phyloP scores from a whole-genome alignment of 169 alveolate species.

The Nephromyces sp. region DNA sequence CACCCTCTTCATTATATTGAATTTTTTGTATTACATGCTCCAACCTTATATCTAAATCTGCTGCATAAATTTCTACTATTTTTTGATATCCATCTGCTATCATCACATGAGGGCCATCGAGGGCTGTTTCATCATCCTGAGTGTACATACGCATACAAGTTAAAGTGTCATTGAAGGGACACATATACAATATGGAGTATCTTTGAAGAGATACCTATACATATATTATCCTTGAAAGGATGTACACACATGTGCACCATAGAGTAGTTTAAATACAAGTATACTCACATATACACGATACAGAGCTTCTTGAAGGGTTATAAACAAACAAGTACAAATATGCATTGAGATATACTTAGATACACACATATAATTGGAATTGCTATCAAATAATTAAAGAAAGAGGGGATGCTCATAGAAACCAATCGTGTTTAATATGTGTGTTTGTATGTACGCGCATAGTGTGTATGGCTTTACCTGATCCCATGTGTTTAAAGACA shows the following conservation, averaged over 20 bases:
- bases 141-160: background rate
- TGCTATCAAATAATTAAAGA: background rate
- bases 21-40: background rate
- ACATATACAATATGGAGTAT: background rate
- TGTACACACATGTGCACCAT: background rate
- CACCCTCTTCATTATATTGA: background rate
- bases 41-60: background rate
- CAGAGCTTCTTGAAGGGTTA: background rate
- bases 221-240: background rate
- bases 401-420: background rate
- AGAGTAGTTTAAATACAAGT: background rate
- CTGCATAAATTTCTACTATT: background rate
- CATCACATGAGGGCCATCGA: background rate
- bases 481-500: background rate
- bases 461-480: background rate
- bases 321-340: background rate
- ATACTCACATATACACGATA: background rate
- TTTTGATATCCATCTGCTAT: background rate
- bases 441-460: background rate
- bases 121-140: background rate
- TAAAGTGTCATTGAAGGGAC: background rate
- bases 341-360: background rate
- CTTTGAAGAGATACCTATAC: background rate
- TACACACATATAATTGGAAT: background rate
- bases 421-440: background rate